These are phyloP conservation scores for Elaeagnus macrophylla DNA, from an alignment of 306 rosid genomes.

Conservation along the genomic window DNA sequence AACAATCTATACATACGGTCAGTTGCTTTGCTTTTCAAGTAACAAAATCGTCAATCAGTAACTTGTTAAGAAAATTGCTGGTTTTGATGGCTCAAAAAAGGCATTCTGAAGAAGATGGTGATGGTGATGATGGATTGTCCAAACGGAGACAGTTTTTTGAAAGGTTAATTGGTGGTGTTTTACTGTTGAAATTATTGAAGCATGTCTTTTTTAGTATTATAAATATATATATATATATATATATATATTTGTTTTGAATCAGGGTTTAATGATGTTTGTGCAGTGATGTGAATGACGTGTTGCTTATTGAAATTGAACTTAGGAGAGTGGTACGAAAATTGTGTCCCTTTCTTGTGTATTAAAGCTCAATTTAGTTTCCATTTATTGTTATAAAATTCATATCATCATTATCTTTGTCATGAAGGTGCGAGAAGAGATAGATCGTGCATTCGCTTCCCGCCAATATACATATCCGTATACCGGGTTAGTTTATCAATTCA, in stretches of 20 bases:
- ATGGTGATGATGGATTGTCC: too few species aligned
- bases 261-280: conserved; percentile 21
- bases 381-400: neutral
- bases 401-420: conserved; percentile 9
- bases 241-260: too few species aligned
- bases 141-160: neutral
- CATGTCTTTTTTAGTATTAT: too few species aligned
- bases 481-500: conserved; percentile 32
- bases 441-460: conserved; percentile 8
- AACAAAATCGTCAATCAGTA: too few species aligned
- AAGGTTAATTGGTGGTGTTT: too few species aligned
- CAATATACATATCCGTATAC: conserved; percentile 5
- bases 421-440: conserved; percentile 51
- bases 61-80: too few species aligned
- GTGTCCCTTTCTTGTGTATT: neutral
- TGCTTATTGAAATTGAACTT: conserved; percentile 24
- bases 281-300: conserved; percentile 29
- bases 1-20: too few species aligned
- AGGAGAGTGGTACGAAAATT: conserved; percentile 30
- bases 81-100: too few species aligned
- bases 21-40: too few species aligned
- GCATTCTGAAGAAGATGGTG: too few species aligned
- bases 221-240: too few species aligned
- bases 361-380: neutral
- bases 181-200: too few species aligned